These are phyloP conservation scores for Fusarium vanettenii DNA, from an alignment of 2,329 filamentous ascomycete species.

Conservation along the genomic window DNA sequence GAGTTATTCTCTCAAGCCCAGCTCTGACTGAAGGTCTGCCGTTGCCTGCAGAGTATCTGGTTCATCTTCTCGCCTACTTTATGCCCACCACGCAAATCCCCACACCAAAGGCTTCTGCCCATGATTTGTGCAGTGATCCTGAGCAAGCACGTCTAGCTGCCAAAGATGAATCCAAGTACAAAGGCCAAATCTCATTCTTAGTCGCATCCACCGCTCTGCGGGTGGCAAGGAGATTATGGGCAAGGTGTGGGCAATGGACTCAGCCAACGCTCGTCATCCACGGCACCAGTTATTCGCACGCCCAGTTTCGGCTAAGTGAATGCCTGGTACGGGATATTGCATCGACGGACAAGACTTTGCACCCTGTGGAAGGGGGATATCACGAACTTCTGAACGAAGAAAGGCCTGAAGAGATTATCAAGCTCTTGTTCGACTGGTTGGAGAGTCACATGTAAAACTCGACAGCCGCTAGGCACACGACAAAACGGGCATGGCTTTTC, in stretches of 20 bases:
- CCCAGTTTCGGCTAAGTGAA: neutral
- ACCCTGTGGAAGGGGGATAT: neutral
- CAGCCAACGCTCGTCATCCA: neutral
- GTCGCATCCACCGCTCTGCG: neutral
- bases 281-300: neutral
- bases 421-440: neutral
- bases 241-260: neutral
- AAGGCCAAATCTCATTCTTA: neutral
- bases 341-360: neutral
- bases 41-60: neutral
- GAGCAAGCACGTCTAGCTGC: neutral
- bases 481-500: too few species aligned
- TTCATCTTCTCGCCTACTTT: neutral
- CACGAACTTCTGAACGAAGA: neutral
- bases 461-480: too few species aligned
- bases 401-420: neutral
- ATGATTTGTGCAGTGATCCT: neutral
- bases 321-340: neutral
- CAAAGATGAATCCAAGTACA: neutral
- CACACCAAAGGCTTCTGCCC: neutral
- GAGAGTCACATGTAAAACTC: neutral
- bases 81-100: neutral
- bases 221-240: neutral
- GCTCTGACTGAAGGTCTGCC: neutral
- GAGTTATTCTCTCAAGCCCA: neutral